A percentile compares a stretch with the other conserved stretches of the same genome.
Evolutionary conservation across 495 filamentous ascomycete genomes (phyloP).

Genomic region (Hyaloscypha bicolor): DNA sequence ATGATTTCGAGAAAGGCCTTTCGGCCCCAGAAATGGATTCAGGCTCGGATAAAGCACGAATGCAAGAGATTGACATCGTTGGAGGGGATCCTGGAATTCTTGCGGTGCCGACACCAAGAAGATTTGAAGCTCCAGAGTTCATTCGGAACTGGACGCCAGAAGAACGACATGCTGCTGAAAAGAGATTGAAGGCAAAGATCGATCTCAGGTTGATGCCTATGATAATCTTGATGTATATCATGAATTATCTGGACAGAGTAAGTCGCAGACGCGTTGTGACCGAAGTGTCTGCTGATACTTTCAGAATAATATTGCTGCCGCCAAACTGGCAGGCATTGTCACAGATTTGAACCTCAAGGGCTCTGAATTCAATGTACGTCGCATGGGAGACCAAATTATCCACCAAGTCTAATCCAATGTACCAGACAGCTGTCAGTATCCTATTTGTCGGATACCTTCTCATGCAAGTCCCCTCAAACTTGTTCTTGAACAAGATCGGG

Average conservation of each 20-base stretch:
- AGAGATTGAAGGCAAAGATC: conserved; percentile 61
- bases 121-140: conserved; percentile 49
- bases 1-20: conserved; percentile 24
- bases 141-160: conserved; percentile 51
- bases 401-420: not conserved
- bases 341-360: conserved; percentile 47
- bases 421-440: conserved; percentile 40
- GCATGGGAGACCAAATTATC: not conserved
- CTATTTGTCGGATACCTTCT: conserved; percentile 41
- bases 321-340: conserved; percentile 50
- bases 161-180: conserved; percentile 51
- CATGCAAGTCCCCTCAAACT: conserved; percentile 56
- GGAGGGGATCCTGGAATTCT: not conserved
- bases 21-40: conserved; percentile 9
- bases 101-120: conserved; percentile 15
- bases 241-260: conserved; percentile 77
- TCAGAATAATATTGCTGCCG: conserved; percentile 54
- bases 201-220: conserved; percentile 64
- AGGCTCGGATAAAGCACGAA: conserved; percentile 19
- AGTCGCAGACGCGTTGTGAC: conserved; percentile 41
- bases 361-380: conserved; percentile 50
- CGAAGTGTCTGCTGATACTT: not conserved
- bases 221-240: conserved; percentile 73
- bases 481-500: conserved; percentile 59
- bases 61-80: conserved; percentile 23